Evolutionary conservation across 2,329 filamentous ascomycete genomes (phyloP), one percentile per base, ranked within the genome.

Genomic region (Claviceps africana): DNA sequence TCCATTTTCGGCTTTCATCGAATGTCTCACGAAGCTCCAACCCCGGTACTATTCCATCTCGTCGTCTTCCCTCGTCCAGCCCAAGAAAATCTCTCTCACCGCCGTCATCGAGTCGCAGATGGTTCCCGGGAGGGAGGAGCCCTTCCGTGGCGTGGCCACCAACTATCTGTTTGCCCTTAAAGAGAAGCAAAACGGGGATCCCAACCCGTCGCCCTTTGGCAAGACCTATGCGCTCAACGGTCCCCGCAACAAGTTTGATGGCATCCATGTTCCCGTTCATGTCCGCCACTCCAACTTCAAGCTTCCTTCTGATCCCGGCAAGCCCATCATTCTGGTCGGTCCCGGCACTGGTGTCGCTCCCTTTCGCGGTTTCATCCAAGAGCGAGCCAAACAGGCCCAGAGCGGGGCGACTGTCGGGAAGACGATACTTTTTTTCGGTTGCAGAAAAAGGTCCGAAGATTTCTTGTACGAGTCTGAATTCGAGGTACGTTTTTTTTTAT

Each of bases 11-110:
- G 83, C 90, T 61, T 83, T 97, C 61, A 89, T 98, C 59, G 93
- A 98, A 75, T 86, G 88, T 58, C 70, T 98, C 56, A 87, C 83
- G 70, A 97, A 96, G 75, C 82, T 98, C 53, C 93, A 98, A 69
- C 91, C 93, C 40, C 88, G 93, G 48, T 98, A 97, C 77, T 98
- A 98, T 75, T 98, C 94, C 48, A 98, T 98, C 68, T 98, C 93
- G 2, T 98, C 94, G 1, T 97, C 93, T 1, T 96, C 93, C 7
- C 69, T 89, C 9, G 90, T 95, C 17, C 90, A 98, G 66, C 90
- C 93, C 66, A 84, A 95, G 70, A 91, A 89, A 73, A 89, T 98
- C 59, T 88, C 93, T 55, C 86, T 98, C 62, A 98, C 93, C 17
- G 91, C 91, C 53, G 85, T 97, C 42, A 91, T 98, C 54, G 93